These are phyloP conservation scores for Rhizopogon roseolus DNA, from an alignment of 768 basidiomycete genomes.

Conservation along the genomic window DNA sequence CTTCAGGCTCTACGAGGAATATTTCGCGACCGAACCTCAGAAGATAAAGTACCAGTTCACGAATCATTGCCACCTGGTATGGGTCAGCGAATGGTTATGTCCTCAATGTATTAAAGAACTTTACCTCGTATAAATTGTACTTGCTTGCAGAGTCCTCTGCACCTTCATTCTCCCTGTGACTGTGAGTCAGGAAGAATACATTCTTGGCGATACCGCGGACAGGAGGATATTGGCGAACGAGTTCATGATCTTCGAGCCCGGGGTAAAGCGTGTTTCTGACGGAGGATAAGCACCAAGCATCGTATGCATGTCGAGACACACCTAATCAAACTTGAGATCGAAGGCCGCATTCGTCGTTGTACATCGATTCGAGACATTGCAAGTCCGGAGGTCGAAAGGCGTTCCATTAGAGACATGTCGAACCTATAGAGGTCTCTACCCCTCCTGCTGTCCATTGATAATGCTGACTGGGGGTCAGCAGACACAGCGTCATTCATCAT, in stretches of 20 bases:
- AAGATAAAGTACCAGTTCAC: conserved; percentile 50
- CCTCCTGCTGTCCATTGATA: conserved; percentile 63
- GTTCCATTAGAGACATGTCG: conserved; percentile 75
- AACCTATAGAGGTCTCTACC: conserved; percentile 57
- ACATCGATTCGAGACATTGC: conserved; percentile 68
- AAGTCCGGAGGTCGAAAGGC: conserved; percentile 51
- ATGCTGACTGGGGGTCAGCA: conserved; percentile 31
- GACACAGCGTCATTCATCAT: background rate
- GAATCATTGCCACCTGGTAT: conserved; percentile 39
- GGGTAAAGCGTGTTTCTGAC: conserved; percentile 58
- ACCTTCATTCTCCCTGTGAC: conserved; percentile 53
- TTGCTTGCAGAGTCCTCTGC: conserved; percentile 62
- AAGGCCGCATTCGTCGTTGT: conserved; percentile 72
- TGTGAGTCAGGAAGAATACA: conserved; percentile 65
- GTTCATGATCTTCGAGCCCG: conserved; percentile 48
- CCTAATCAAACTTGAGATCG: conserved; percentile 50
- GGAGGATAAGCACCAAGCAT: background rate
- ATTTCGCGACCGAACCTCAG: conserved; percentile 25
- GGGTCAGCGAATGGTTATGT: background rate
- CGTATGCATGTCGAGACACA: background rate
- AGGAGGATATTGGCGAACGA: conserved; percentile 45
- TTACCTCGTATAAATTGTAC: conserved; percentile 70
- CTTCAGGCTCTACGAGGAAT: background rate
- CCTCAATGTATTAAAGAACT: conserved; percentile 31
- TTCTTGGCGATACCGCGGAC: conserved; percentile 62